phyloP scores from a whole-genome alignment of 1,139 yeast species.

The Yamadazyma spencermartinsiae region DNA sequence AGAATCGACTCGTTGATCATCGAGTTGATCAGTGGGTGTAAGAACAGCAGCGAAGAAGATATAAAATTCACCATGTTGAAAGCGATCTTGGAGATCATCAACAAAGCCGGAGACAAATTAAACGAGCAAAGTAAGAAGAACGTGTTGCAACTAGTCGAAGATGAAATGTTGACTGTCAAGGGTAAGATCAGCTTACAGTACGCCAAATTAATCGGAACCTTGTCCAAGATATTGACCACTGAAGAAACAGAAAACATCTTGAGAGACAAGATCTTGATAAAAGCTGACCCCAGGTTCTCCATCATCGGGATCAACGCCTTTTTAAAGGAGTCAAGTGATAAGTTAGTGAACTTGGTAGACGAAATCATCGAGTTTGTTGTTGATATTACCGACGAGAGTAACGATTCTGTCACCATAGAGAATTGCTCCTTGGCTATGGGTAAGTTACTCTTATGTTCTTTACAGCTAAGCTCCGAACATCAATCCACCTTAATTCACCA shows the following conservation, averaged over 20 bases:
- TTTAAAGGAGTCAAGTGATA: slow-evolving; percentile 70
- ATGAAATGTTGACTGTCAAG: slow-evolving; percentile 55
- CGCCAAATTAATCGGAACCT: slow-evolving; percentile 76
- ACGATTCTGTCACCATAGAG: slow-evolving; percentile 63
- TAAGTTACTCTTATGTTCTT: slow-evolving; percentile 56
- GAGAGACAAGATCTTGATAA: slow-evolving; percentile 56
- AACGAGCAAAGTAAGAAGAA: slow-evolving; percentile 70
- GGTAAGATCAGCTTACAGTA: slow-evolving; percentile 68
- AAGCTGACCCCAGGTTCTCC: slow-evolving; percentile 56
- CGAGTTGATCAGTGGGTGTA: slow-evolving; percentile 79
- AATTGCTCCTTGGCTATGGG: slow-evolving; percentile 84
- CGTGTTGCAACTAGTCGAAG: slow-evolving; percentile 75
- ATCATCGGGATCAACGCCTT: slow-evolving; percentile 77
- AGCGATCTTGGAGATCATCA: slow-evolving; percentile 82
- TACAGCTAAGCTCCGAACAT: slow-evolving; percentile 25
- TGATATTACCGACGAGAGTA: slow-evolving; percentile 41
- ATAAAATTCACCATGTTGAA: slow-evolving; percentile 83
- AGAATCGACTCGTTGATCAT: slow-evolving; percentile 90
- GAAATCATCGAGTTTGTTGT: slow-evolving; percentile 51
- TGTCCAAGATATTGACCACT: slow-evolving; percentile 63
- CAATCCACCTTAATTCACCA: slow-evolving; percentile 41
- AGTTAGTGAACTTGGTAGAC: slow-evolving; percentile 51
- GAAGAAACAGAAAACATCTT: slow-evolving; percentile 68
- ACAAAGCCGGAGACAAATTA: slow-evolving; percentile 76
- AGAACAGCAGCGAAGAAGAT: slow-evolving; percentile 55